phyloP scores from a whole-genome alignment of 2,329 filamentous ascomycete genomes.

The Diaporthe ilicicola region DNA sequence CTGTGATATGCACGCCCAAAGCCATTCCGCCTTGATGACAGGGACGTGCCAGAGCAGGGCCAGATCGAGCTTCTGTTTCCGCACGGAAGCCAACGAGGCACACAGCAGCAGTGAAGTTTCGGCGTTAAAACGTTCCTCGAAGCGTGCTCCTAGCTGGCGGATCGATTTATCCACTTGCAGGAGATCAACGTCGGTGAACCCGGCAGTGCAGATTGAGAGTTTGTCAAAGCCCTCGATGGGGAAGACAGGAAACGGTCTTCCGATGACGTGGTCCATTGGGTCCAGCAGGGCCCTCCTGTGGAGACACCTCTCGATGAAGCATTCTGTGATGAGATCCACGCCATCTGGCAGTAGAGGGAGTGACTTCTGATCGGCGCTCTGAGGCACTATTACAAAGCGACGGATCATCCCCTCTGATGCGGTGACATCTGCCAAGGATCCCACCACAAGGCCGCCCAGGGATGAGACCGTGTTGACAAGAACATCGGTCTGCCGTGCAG shows the following conservation, averaged over 20 bases:
- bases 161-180: constrained; percentile 84
- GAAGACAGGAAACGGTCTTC: constrained; percentile 77
- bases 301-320: constrained; percentile 91
- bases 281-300: constrained; percentile 72
- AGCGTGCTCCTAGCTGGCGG: constrained; percentile 79
- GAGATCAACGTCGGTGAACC: constrained; percentile 84
- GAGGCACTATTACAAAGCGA: constrained; percentile 65
- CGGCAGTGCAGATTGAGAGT: constrained; percentile 81
- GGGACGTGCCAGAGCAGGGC: constrained; percentile 80
- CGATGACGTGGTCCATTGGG: constrained; percentile 75
- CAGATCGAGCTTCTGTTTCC: constrained; percentile 80
- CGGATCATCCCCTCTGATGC: constrained; percentile 40
- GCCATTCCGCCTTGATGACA: constrained; percentile 83
- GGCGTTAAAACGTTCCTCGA: constrained; percentile 78
- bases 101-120: constrained; percentile 83
- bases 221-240: constrained; percentile 74
- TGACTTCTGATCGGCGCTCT: constrained; percentile 55
- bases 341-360: constrained; percentile 52
- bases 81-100: constrained; percentile 63
- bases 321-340: constrained; percentile 77
- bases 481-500: constrained; percentile 57
- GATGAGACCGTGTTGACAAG: constrained; percentile 57
- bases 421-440: constrained; percentile 52
- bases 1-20: constrained; percentile 80
- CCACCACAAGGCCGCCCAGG: constrained; percentile 54